phyloP scores from a whole-genome alignment of 306 rosid genomes.

The Amphicarpaea edgeworthii region DNA sequence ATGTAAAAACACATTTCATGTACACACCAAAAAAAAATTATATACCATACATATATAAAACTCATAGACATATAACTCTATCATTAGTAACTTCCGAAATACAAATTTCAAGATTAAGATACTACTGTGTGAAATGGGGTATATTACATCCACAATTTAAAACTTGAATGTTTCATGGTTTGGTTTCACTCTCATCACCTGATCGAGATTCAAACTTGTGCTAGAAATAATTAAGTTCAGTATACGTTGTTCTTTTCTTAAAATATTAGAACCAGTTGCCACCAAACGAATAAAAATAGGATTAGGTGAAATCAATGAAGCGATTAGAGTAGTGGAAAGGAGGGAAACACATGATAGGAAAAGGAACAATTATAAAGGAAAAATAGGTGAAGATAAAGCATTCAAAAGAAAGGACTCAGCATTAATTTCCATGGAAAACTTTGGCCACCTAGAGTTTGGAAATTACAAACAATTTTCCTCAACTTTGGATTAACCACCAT shows the following conservation, averaged over 20 bases:
- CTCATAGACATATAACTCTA: no score
- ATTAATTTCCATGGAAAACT: conserved; percentile 37
- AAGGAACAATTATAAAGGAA: not conserved
- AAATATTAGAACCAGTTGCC: not conserved
- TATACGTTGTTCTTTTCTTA: no score
- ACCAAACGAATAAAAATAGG: not conserved
- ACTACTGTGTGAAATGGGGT: no score
- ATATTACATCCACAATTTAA: no score
- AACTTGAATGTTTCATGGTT: no score
- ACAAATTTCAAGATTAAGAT: no score
- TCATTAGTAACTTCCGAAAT: no score
- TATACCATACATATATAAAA: no score
- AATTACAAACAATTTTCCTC: conserved; percentile 34
- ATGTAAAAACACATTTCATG: no score
- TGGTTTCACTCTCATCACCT: not conserved
- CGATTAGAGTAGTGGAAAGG: not conserved
- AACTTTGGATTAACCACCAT: not conserved
- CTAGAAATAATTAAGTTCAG: not conserved
- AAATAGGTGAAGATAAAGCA: not conserved
- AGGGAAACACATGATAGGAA: not conserved
- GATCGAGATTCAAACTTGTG: not conserved
- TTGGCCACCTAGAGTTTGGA: conserved; percentile 36
- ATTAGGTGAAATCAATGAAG: not conserved
- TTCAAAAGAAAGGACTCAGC: not conserved
- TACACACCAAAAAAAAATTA: no score